Evolutionary conservation across 2,329 filamentous ascomycete species (phyloP), one percentile per base, ranked within the genome.

Genomic region (Metarhizium album): DNA sequence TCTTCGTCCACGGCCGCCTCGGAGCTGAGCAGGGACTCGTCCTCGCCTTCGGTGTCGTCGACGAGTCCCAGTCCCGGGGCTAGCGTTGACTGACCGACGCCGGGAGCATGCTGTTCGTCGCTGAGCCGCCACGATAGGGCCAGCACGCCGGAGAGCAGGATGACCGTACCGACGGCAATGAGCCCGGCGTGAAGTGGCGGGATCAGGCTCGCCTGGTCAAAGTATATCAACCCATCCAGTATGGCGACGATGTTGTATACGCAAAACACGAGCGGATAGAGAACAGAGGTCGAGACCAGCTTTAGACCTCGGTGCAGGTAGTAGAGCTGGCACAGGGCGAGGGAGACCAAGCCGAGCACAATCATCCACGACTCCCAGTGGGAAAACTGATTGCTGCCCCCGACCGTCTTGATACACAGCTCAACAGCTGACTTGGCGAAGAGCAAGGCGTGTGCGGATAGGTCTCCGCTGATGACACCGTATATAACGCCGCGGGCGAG

Each of bases 171-270:
- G 2, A 98, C 68, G 0, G 90, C 81, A 55, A 97, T 95, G 42
- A 94, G 78, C 37, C 82, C 81, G 16, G 87, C 91, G 61, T 88
- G 84, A 2, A 93, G 69, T 1, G 82, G 75, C 16, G 84, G 82
- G 55, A 98, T 81, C 51, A 87, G 78, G 56, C 89, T 84, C 49
- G 85, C 86, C 68, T 98, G 93, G 60, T 86, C 79, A 71, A 97
- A 98, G 70, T 97, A 98, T 60, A 98, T 95, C 58, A 98, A 76
- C 31, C 93, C 93, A 68, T 98, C 93, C 58, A 97, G 74, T 59
- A 98, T 98, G 57, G 93, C 93, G 62, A 97, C 90, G 62, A 98
- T 95, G 74, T 98, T 98, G 76, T 97, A 98, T 57, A 97, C 82
- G 75, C 93, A 98, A 70, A 98, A 98, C 38, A 97, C 90, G 59